Base-by-base conservation (phyloP, 257 asterid genomes). In the Primulina tabacum region DNA sequence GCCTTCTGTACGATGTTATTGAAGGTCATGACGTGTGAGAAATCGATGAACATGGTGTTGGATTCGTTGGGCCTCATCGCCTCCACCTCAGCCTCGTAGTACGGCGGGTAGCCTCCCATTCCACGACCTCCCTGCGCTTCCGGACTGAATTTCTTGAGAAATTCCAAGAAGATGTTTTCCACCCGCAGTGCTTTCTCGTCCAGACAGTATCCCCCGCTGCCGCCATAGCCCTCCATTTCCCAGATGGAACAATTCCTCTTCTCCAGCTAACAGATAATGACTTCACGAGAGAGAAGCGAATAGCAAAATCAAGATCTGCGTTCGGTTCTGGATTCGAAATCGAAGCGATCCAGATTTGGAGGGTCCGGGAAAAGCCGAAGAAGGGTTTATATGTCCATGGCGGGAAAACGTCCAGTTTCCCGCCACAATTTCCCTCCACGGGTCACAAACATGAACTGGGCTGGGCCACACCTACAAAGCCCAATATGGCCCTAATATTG, bases 121-220 rank as follows among this genome's bases (percentile, higher is more conserved):
- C 21, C 55, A 4, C 64, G 81, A 77, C 77, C 85, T 29, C 79
- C 86, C 21, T 79, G 89, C 35, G 64, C 80, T 52, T 82, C 73
- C 71, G 67, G 75, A n/a, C 95, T 81, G 82, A 73, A 79, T 53
- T 69, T 85, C 71, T 94, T 89, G 64, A 94, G 92, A 78, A 94
- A 94, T 64, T 91, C 95, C 69, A 89, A 43, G 82, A 94, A 91
- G 56, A 85, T 79, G 80, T 82, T 89, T 71, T 94, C 98, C 37
- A 94, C 97, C 28, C 82, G 87, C 26, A 82, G 84, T 26, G 97
- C 98, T 73, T 94, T 86, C 83, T 88, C 96, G 82, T 94, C 99
- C 30, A 89, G 80, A 24, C 81, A 89, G 83, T 80, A 87, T 5
- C 89, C 57, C 8, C 57, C 96, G 21, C 86, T 80, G 64, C 83